A percentile compares a stretch with the other conserved stretches of the same genome.
These are phyloP conservation scores for Kwoniella pini DNA, from an alignment of 768 basidiomycete genomes.

Conservation along the genomic window DNA sequence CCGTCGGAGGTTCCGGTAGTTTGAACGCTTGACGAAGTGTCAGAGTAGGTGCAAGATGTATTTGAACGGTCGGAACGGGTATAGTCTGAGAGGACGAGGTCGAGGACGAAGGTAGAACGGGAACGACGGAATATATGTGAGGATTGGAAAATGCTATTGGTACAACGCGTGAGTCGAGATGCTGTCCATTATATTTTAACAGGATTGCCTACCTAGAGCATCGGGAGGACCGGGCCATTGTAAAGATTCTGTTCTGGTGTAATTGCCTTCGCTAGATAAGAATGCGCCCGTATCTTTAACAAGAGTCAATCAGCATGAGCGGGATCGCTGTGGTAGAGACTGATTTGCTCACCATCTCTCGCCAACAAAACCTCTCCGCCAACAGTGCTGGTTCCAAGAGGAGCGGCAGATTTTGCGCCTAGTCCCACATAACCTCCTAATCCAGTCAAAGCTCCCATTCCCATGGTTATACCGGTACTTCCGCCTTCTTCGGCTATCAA, in stretches of 20 bases:
- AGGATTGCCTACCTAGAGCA: conserved; percentile 33
- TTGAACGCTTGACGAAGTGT: conserved; percentile 31
- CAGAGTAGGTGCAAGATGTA: conserved; percentile 44
- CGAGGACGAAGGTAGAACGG: conserved; percentile 22
- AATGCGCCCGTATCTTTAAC: conserved; percentile 46
- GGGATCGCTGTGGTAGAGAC: too few species aligned
- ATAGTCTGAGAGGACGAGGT: conserved; percentile 10
- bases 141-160: conserved; percentile 41
- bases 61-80: conserved; percentile 31
- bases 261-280: conserved; percentile 44
- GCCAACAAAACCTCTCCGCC: conserved; percentile 45
- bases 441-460: conserved; percentile 45
- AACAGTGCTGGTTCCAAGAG: conserved; percentile 37
- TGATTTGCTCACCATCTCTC: conserved; percentile 39
- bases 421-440: conserved; percentile 54
- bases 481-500: neutral
- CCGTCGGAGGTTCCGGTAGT: conserved; percentile 25
- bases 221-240: conserved; percentile 51
- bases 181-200: neutral
- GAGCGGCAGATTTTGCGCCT: conserved; percentile 40
- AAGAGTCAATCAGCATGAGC: too few species aligned
- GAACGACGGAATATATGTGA: conserved; percentile 45
- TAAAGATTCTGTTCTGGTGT: conserved; percentile 33
- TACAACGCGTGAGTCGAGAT: neutral
- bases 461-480: conserved; percentile 23